A percentile compares a stretch with the other conserved stretches of the same genome.
phyloP scores from a whole-genome alignment of 2,329 filamentous ascomycete genomes.

The Tympanopsis confertula region DNA sequence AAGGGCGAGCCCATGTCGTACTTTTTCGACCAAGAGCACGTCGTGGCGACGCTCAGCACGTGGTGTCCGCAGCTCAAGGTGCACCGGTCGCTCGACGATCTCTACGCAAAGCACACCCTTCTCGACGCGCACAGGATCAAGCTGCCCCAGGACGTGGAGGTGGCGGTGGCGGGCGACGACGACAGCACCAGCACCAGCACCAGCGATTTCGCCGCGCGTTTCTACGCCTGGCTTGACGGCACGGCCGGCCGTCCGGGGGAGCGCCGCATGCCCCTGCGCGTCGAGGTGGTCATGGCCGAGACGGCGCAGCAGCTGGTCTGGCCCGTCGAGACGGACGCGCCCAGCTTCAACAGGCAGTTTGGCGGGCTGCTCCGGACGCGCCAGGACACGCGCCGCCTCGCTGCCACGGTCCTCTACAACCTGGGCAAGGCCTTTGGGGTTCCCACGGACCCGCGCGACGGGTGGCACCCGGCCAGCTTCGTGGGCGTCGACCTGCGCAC shows the following conservation, averaged over 20 bases:
- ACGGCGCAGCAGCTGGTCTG: constrained; percentile 14
- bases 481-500: constrained; percentile 22
- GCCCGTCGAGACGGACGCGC: constrained; percentile 16
- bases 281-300: constrained; percentile 9
- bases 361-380: constrained; percentile 24
- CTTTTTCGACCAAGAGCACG: constrained; percentile 20
- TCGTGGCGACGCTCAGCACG: constrained; percentile 13
- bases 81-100: constrained; percentile 18
- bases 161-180: constrained; percentile 8
- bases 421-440: constrained; percentile 13
- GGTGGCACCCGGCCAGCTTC: constrained; percentile 12
- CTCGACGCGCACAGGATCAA: constrained; percentile 11
- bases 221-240: constrained; percentile 13
- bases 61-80: constrained; percentile 24
- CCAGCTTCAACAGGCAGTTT: constrained; percentile 18
- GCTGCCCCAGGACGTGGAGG: constrained; percentile 4
- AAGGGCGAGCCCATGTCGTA: constrained; percentile 17
- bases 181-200: constrained; percentile 13
- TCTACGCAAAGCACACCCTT: constrained; percentile 18
- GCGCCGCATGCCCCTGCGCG: constrained; percentile 17
- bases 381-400: constrained; percentile 18
- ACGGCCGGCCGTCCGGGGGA: constrained; percentile 9
- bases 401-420: constrained; percentile 19
- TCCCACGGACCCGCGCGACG: constrained; percentile 12
- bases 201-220: constrained; percentile 7